Evolutionary conservation across 2,329 filamentous ascomycete genomes (phyloP).

Genomic region (Geosmithia putterillii): DNA sequence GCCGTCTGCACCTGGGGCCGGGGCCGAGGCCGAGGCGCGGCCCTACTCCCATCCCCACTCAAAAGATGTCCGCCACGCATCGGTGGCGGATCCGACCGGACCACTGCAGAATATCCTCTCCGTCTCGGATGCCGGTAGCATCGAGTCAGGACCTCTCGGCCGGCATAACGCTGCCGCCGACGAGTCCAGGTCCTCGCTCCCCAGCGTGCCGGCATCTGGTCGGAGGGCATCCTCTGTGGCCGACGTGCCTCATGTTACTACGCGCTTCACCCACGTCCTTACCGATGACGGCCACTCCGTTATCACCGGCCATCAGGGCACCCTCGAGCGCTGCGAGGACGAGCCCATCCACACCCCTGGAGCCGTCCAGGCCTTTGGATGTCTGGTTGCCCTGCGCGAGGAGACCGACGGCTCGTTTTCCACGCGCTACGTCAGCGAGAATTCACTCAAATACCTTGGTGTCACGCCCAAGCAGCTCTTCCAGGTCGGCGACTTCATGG

Average conservation of each 20-base stretch:
- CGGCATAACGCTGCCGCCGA: background rate
- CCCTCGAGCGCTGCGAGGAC: constrained; percentile 73
- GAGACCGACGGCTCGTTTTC: constrained; percentile 54
- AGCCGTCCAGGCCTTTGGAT: constrained; percentile 68
- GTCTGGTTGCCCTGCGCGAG: constrained; percentile 63
- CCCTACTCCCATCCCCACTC: no score
- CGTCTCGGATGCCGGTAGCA: constrained; percentile 17
- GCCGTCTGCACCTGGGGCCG: no score
- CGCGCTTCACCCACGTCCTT: constrained; percentile 66
- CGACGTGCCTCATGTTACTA: constrained; percentile 45
- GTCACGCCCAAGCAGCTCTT: constrained; percentile 70
- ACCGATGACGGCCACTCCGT: constrained; percentile 71
- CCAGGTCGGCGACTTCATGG: constrained; percentile 60
- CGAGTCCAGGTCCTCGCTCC: constrained; percentile 6
- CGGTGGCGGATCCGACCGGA: background rate
- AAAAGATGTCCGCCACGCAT: no score
- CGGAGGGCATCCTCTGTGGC: constrained; percentile 7
- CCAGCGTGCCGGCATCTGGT: constrained; percentile 5
- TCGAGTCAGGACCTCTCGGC: constrained; percentile 11
- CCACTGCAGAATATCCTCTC: constrained; percentile 21
- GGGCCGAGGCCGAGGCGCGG: no score
- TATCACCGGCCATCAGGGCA: constrained; percentile 66
- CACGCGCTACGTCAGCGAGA: constrained; percentile 71
- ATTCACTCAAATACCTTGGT: constrained; percentile 62
- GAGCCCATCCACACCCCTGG: constrained; percentile 85